Evolutionary conservation across 345 rosid genomes (phyloP).

Genomic region (Abelmoschus esculentus): DNA sequence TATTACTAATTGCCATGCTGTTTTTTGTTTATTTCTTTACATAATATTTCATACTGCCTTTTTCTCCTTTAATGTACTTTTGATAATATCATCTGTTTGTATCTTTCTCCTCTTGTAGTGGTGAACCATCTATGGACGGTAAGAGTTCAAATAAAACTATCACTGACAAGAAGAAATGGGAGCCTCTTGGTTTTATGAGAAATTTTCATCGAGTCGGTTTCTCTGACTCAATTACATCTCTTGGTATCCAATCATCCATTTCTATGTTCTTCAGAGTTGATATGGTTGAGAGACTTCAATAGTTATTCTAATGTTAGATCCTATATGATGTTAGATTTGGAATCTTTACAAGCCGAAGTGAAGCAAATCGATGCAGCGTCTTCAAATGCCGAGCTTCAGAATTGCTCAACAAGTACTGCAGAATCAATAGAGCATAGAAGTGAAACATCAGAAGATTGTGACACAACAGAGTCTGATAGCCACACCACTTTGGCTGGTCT

Average conservation of each 20-base stretch:
- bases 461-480: not conserved
- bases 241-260: constrained; percentile 8
- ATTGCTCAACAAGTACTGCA: not conserved
- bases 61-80: not conserved
- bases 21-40: not conserved
- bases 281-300: not conserved
- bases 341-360: not conserved
- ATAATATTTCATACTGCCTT: not conserved
- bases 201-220: constrained; percentile 1
- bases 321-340: not conserved
- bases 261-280: not conserved
- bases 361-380: not conserved
- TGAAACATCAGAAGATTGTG: not conserved
- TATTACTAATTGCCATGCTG: not conserved
- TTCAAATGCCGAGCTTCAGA: not conserved
- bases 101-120: not conserved
- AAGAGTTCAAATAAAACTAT: not conserved
- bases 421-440: not conserved
- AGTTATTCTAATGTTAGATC: not conserved
- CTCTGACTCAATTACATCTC: not conserved
- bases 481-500: not conserved
- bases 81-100: not conserved
- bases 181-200: not conserved
- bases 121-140: not conserved
- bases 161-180: constrained; percentile 4